Evolutionary conservation across 495 filamentous ascomycete species (phyloP), one percentile per base, ranked within the genome.

Genomic region (Lepidopterella palustris): DNA sequence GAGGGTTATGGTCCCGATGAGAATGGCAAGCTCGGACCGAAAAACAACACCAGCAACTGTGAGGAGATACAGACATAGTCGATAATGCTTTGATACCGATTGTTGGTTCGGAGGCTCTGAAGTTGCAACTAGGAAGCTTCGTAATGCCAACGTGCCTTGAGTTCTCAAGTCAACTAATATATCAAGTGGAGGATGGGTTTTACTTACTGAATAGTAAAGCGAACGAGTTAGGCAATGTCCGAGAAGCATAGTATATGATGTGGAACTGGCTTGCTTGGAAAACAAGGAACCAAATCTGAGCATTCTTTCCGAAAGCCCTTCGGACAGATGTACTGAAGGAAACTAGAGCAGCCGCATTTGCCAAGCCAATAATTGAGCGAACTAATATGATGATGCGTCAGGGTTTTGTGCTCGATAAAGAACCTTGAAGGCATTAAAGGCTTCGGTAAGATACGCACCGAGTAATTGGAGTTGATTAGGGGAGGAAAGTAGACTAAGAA

Each of bases 151-250:
- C 0, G 86, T 93, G 25, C 84, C 86, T 62, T 13, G 18, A 8
- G 20, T 26, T n/a, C 26, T 53, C n/a, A 32, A 0, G 27, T 58
- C 20, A 59, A 49, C 18, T 18, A 5, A 5, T 23, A 24, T 18
- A 5, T 25, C 4, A 18, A 10, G 2, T 31, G 18, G 5, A 25
- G 4, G 25, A 24, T 18, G 23, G 11, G 29, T 42, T 50, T n/a
- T 25, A 73, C 78, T 64, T 78, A 86, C 84, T 87, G 15, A 96
- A 73, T 13, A 84, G 82, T 74, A 99, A 92, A 48, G 93, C 93
- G 71, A 97, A 97, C 83, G 93, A 96, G 70, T 99, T 99, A 4
- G 93, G 95, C 27, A 99, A 76, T 1, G 90, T 90, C 54, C 95
- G 79, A 6, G 89, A 95, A 15, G 95, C 89, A 72, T 97, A 99